Percentiles rank a stretch among this genome's conserved stretches.
These are phyloP conservation scores for Venustampulla echinocandica DNA, from an alignment of 495 filamentous ascomycete species.

Conservation along the genomic window DNA sequence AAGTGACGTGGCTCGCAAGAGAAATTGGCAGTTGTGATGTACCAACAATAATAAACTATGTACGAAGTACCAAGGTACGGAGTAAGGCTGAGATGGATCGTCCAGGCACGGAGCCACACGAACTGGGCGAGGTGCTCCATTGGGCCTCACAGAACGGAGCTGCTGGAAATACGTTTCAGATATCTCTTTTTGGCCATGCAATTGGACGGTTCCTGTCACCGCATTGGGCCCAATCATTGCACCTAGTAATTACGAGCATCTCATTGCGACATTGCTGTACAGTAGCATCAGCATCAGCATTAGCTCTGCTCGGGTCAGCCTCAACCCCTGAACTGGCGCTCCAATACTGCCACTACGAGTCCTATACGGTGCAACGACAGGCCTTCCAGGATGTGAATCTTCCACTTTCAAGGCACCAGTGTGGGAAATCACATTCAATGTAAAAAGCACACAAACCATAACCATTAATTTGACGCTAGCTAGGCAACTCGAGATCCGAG, in stretches of 20 bases:
- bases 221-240: not conserved
- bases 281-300: no score
- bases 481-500: not conserved
- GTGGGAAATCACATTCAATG: no score
- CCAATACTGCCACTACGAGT: no score
- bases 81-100: constrained; percentile 21
- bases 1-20: constrained; percentile 8
- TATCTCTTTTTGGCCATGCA: not conserved
- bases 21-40: constrained; percentile 24
- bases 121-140: not conserved
- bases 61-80: constrained; percentile 16
- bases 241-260: not conserved
- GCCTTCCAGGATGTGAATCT: no score
- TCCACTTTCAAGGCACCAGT: no score
- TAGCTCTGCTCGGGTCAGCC: constrained; percentile 7
- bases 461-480: not conserved
- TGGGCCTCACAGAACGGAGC: not conserved
- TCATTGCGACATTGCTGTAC: no score
- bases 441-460: not conserved
- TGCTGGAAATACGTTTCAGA: constrained; percentile 1
- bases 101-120: not conserved
- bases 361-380: no score
- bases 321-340: constrained; percentile 8
- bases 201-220: not conserved
- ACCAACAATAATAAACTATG: constrained; percentile 22